Conservation (phyloP, 371 early-diverging fungal species). For the Nosema muscidifuracis region DNA sequence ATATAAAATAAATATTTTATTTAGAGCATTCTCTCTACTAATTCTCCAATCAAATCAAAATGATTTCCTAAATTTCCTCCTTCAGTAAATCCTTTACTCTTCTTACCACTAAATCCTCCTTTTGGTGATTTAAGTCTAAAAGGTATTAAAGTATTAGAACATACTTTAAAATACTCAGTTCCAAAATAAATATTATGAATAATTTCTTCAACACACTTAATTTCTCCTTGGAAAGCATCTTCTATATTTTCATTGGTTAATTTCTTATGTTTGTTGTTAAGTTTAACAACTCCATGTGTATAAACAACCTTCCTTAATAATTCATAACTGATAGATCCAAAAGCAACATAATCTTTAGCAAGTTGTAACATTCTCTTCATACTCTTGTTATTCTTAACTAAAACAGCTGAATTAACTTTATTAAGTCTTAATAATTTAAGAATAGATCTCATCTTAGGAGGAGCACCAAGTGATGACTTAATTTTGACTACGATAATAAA, state of each 20-base stretch:
- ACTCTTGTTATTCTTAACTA: constrained; percentile 92
- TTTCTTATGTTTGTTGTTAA: constrained; percentile 82
- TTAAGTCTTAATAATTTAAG: constrained; percentile 92
- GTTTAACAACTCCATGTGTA: constrained; percentile 96
- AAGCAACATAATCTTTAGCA: constrained; percentile 88
- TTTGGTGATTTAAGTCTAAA: constrained; percentile 95
- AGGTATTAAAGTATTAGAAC: constrained; percentile 96
- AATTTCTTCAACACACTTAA: constrained; percentile 92
- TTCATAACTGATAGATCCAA: constrained; percentile 90
- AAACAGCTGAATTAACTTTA: constrained; percentile 96
- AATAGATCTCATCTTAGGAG: constrained; percentile 97
- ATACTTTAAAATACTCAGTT: constrained; percentile 89
- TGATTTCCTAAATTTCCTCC: constrained; percentile 95
- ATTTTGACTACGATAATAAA: constrained; percentile 66
- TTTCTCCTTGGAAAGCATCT: constrained; percentile 77
- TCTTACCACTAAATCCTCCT: constrained; percentile 86
- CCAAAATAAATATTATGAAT: constrained; percentile 96
- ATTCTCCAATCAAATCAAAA: constrained; percentile 80
- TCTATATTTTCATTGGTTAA: constrained; percentile 88
- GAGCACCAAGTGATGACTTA: constrained; percentile 90
- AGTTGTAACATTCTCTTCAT: constrained; percentile 92
- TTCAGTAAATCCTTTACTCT: constrained; percentile 86
- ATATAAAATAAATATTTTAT: constrained; percentile 33
- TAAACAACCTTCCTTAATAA: constrained; percentile 94
- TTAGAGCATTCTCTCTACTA: constrained; percentile 81